phyloP scores from a whole-genome alignment of 768 basidiomycete species.

The Trametes cubensis region DNA sequence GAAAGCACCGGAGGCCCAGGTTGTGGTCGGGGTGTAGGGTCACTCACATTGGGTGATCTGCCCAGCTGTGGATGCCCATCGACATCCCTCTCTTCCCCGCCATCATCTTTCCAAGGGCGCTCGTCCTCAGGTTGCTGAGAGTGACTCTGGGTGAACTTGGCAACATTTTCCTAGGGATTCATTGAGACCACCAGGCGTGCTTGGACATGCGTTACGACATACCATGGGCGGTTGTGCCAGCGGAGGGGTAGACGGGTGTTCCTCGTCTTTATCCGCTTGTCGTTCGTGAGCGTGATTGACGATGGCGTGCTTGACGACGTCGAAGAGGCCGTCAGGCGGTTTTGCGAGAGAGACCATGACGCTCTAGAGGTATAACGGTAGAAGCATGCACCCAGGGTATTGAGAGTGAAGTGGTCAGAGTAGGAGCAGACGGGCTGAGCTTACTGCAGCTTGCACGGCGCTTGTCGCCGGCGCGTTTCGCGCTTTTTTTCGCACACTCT shows the following conservation, averaged over 20 bases:
- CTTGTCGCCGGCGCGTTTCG: no score
- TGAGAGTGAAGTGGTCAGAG: neutral
- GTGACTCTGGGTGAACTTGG: neutral
- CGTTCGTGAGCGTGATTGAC: constrained; percentile 7
- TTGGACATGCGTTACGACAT: neutral
- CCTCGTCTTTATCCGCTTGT: constrained; percentile 19
- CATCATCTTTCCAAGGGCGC: constrained; percentile 8
- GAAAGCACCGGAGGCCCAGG: no score
- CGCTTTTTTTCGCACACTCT: no score
- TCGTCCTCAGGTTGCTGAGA: neutral
- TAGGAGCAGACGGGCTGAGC: neutral
- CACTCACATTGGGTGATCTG: constrained; percentile 8
- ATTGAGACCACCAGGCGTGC: neutral
- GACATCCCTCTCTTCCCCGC: neutral
- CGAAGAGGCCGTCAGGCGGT: constrained; percentile 24
- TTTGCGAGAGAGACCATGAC: constrained; percentile 30
- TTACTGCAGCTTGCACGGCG: no score
- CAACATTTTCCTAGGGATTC: neutral
- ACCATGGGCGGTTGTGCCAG: constrained; percentile 22
- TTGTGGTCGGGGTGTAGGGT: no score
- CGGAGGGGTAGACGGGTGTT: constrained; percentile 26
- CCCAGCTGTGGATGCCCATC: neutral
- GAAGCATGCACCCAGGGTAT: neutral
- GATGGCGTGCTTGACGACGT: constrained; percentile 26
- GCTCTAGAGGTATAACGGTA: neutral